Evolutionary conservation across 106 monocot species (phyloP), one percentile per base, ranked within the genome.

Genomic region (Dendrobium huoshanense): DNA sequence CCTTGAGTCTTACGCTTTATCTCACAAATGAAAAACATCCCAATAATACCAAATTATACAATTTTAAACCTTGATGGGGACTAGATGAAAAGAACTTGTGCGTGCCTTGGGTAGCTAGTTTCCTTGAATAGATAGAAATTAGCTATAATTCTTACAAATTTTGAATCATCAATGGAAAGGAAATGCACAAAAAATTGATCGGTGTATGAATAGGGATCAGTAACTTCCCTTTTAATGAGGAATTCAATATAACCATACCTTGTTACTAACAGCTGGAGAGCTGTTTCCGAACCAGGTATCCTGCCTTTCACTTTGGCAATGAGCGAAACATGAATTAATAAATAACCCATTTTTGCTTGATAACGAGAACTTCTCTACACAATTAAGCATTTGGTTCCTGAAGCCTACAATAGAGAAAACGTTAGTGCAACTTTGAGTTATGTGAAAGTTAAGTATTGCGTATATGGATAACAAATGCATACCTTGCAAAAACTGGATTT

Each of bases 401-500:
- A 90, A 90, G 19, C 85, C 90, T 90, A 78, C 24, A 85, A 27
- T 37, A 73, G 64, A 24, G 11, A 7, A 49, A 74, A 67, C 59
- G 13, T 17, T 5, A 7, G 44, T 49, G 15, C 74, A 42, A 74
- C 19, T 37, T 61, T 3, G 10, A 74, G 42, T 42, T 19, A 22
- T 41, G 73, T 42, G 19, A 44, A 41, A 4, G 16, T 16, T 10
- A 72, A 74, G 16, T 20, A 44, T n/a, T 74, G 18, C 42, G 61
- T 61, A 33, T 33, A 70, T 4, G 6, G 64, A 27, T 51, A 37
- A 74, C 43, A 74, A 75, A 55, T 42, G 18, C 41, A 22, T 73
- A 93, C 92, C 89, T 88, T 92, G 95, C 65, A 95, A 79, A 80
- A 87, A 81, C n/a, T 82, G 86, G 33, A 95, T 67, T 81, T 95